phyloP scores from a whole-genome alignment of 2,329 filamentous ascomycete species.

The Colletotrichum shisoi region DNA sequence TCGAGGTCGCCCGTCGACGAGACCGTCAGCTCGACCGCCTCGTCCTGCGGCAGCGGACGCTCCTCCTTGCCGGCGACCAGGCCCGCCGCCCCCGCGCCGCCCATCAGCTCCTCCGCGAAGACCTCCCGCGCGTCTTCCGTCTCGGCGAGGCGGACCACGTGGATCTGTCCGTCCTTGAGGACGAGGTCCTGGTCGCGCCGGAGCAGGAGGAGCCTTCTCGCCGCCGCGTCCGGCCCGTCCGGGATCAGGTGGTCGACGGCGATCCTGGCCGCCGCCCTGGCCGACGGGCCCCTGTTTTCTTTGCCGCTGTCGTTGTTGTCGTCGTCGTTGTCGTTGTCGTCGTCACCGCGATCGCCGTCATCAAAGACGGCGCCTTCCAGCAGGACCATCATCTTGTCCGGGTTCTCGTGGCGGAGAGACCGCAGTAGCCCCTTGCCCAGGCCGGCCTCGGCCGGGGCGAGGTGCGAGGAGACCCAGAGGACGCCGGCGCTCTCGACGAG shows the following conservation, averaged over 20 bases:
- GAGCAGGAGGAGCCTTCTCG: neutral
- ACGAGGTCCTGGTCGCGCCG: constrained; percentile 7
- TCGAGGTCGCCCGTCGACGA: constrained; percentile 42
- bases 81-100: neutral
- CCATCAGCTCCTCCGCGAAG: neutral
- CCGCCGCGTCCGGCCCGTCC: neutral
- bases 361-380: neutral
- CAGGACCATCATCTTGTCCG: constrained; percentile 3
- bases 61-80: neutral
- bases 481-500: constrained; percentile 3
- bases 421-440: constrained; percentile 7
- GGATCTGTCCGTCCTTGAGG: constrained; percentile 3
- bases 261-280: neutral
- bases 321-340: neutral
- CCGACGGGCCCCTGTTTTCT: neutral
- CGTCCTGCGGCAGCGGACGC: constrained; percentile 2
- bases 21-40: constrained; percentile 43
- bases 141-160: neutral
- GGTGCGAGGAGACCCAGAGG: constrained; percentile 1
- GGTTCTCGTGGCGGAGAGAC: constrained; percentile 9
- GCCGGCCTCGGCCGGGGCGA: neutral
- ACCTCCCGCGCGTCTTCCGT: neutral
- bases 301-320: no score
- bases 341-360: no score
- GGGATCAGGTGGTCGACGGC: neutral